Percentiles rank a stretch among this genome's conserved stretches.
phyloP scores from a whole-genome alignment of 352 stramenopile species.

The Globisporangium paddicum region DNA sequence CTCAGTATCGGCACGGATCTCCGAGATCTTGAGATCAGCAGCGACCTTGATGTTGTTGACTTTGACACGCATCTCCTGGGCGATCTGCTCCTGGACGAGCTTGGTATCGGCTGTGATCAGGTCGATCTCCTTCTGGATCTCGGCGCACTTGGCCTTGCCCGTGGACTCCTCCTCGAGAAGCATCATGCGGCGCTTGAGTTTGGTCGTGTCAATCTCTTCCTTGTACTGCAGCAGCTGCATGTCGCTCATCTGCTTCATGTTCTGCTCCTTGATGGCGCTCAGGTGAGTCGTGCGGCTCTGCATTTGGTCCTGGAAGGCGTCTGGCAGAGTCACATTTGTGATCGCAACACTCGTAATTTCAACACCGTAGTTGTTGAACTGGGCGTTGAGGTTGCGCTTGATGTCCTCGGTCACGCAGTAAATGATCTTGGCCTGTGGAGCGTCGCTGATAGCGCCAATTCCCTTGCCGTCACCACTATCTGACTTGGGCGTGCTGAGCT shows the following conservation, averaged over 20 bases:
- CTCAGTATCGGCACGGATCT: constrained; percentile 44
- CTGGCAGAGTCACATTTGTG: constrained; percentile 52
- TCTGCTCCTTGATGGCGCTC: constrained; percentile 67
- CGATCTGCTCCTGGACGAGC: constrained; percentile 46
- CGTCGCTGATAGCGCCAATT: too few relatives aligned
- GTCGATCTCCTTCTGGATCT: constrained; percentile 56
- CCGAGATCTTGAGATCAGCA: constrained; percentile 31
- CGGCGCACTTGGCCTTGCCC: constrained; percentile 40
- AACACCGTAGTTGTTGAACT: constrained; percentile 74
- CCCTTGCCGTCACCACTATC: too few relatives aligned
- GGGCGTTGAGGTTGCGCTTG: constrained; percentile 56
- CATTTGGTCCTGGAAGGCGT: constrained; percentile 64
- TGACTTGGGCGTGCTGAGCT: too few relatives aligned
- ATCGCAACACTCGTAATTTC: constrained; percentile 65
- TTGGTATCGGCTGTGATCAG: constrained; percentile 47
- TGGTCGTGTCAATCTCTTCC: constrained; percentile 49
- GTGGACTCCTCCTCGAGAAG: constrained; percentile 62
- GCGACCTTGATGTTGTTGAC: constrained; percentile 42
- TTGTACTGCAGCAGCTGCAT: constrained; percentile 71
- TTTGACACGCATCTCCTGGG: constrained; percentile 40
- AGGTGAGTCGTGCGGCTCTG: constrained; percentile 58
- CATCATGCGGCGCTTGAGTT: constrained; percentile 45
- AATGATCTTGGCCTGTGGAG: too few relatives aligned
- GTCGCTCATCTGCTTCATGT: constrained; percentile 76
- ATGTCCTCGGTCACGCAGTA: constrained; percentile 65